These are phyloP conservation scores for Phytopythium boreale DNA, from an alignment of 352 stramenopile species.

Conservation along the genomic window DNA sequence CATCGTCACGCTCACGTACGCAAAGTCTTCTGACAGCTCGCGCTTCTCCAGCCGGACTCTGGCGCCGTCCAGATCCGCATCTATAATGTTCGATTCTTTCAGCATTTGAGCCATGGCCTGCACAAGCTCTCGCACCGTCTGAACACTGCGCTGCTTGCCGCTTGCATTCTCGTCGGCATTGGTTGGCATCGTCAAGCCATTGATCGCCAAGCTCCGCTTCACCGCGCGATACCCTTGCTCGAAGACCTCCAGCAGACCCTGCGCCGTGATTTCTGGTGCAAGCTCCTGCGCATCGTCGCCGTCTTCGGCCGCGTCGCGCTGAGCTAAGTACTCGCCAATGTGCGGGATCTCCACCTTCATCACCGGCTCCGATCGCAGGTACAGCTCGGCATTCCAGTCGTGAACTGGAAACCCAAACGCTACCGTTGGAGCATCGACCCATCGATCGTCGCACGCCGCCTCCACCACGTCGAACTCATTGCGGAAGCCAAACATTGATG, in stretches of 20 bases:
- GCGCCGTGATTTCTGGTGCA: background rate
- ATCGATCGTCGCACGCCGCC: background rate
- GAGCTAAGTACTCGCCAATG: conserved; percentile 14
- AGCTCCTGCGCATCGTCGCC: background rate
- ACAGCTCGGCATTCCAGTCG: conserved; percentile 24
- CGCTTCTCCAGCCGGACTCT: background rate
- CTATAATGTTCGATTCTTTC: background rate
- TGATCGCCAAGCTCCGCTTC: background rate
- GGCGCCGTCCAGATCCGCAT: background rate
- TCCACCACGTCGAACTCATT: background rate
- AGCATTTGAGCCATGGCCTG: background rate
- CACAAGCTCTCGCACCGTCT: background rate
- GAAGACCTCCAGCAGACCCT: background rate
- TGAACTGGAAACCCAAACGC: conserved; percentile 27
- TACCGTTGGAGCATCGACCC: background rate
- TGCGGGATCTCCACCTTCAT: conserved; percentile 15
- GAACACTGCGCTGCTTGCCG: background rate
- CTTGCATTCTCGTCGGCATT: background rate
- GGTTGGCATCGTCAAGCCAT: background rate
- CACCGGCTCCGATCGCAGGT: conserved; percentile 12
- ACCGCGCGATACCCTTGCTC: background rate
- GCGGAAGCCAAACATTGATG: background rate
- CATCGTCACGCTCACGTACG: conserved; percentile 7
- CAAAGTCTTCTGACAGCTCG: conserved; percentile 4
- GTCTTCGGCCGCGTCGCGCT: background rate